Base-by-base conservation (phyloP, 257 asterid genomes). In the Craterostigma plantagineum region DNA sequence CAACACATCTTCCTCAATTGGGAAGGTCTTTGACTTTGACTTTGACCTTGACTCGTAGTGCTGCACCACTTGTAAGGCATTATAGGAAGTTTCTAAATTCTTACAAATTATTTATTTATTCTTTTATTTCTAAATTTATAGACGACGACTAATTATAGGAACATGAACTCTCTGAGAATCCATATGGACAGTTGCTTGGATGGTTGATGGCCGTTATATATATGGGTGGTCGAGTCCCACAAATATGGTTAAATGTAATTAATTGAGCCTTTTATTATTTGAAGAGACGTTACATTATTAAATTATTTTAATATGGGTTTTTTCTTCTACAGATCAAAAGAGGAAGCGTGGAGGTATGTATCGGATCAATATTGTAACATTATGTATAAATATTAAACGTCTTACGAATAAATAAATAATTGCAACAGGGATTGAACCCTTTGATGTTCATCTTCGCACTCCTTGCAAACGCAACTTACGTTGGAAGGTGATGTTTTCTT, bases 121-220 rank as follows among this genome's bases (percentile, higher is more conserved):
- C n/a, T 14, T 9, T 48, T 48, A 10, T 35, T 2, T 36, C 14
- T 36, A 36, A 23, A 23, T 23, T 2, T 14, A 14, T 33, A n/a
- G 1, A 13, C 23, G 10, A 42, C 30, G 30, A 23, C 30, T 2
- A 23, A 6, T 6, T 23, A 23, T 52, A 55, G 64, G 59, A 50
- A 43, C 35, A 46, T 8, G 60, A 51, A 38, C 0, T 34, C 4
- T 43, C 48, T 11, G 58, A 54, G 41, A 62, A 35, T 40, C 42
- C 42, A 4, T 69, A 36, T 39, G 77, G 75, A 23, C 65, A 69
- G 33, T 55, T 51, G 62, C 33, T 66, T 48, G 77, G 75, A 11
- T 66, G 77, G 82, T 12, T 66, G 60, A 73, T 69, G 78, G 72
- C 72, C 18, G 65, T 54, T 34, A 62, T 54, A 30, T 65, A 67